Conservation (phyloP, 139 green algal species). For the Closterium sp. region DNA sequence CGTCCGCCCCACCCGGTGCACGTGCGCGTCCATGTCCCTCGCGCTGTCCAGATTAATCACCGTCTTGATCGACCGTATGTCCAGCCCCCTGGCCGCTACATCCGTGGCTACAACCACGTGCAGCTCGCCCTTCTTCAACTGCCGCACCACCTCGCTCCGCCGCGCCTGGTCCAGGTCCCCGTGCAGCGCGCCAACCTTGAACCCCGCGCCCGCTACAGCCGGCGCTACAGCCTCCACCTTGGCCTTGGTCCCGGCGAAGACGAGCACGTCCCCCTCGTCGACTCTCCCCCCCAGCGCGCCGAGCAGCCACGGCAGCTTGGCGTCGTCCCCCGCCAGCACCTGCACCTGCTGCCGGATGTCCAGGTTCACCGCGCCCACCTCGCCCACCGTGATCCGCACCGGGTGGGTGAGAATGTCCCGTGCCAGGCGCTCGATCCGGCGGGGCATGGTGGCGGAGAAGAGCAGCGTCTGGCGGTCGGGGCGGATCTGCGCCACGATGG, state of each 20-base stretch:
- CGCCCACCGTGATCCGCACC: slow-evolving; percentile 58
- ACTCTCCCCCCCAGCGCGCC: slow-evolving; percentile 63
- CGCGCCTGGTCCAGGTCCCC: slow-evolving; percentile 90
- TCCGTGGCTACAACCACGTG: slow-evolving; percentile 79
- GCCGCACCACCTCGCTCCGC: slow-evolving; percentile 64
- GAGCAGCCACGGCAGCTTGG: slow-evolving; percentile 78
- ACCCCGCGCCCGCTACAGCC: slow-evolving; percentile 52
- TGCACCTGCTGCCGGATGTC: slow-evolving; percentile 70
- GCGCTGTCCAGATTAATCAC: slow-evolving; percentile 84
- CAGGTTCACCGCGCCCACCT: slow-evolving; percentile 68
- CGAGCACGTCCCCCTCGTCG: slow-evolving; percentile 85
- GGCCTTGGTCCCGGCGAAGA: slow-evolving; percentile 80
- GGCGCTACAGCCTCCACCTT: slow-evolving; percentile 76
- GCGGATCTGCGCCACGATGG: slow-evolving; percentile 80
- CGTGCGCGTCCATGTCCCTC: slow-evolving; percentile 82
- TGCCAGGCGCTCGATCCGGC: slow-evolving; percentile 74
- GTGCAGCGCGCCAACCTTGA: slow-evolving; percentile 73
- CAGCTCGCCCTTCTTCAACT: slow-evolving; percentile 59
- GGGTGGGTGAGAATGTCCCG: slow-evolving; percentile 73
- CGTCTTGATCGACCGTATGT: slow-evolving; percentile 79
- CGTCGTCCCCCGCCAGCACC: slow-evolving; percentile 61
- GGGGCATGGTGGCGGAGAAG: slow-evolving; percentile 91
- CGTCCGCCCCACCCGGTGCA: slow-evolving; percentile 90
- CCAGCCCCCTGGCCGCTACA: slow-evolving; percentile 74
- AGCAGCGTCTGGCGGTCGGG: slow-evolving; percentile 88